Evolutionary conservation across 495 filamentous ascomycete genomes (phyloP), one percentile per base, ranked within the genome.

Genomic region (Friedmanniomyces simplex): DNA sequence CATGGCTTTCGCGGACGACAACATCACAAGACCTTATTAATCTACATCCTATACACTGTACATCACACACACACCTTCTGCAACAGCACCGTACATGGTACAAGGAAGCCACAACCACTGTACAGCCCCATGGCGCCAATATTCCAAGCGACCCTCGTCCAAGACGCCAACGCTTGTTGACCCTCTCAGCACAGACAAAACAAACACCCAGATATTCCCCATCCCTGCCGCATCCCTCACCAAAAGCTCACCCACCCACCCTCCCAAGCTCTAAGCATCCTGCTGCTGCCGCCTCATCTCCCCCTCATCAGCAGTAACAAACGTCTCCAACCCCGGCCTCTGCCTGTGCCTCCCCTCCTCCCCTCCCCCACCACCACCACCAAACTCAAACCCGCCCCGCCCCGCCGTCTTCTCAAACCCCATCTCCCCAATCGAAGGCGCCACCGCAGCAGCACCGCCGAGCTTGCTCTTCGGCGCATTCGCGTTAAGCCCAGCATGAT

Each of bases 261-360:
- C n/a, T n/a, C n/a, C n/a, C n/a, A n/a, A n/a, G n/a, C n/a, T 43
- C 41, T 49, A 28, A 2, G 20, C 21, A 49, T 5, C 46, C 2
- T 48, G 50, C 41, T 48, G 50, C 41, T 28, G 48, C 50, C 50
- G 26, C 66, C 30, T 62, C 57, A 48, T 47, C 47, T 57, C 26
- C 41, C 54, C 54, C n/a, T 56, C 54, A 39, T 24, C 24, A 47
- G 54, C 54, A 16, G 54, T 56, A 21, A 49, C 41, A 39, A 56
- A 56, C 11, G 41, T 48, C 43, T 56, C 42, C 54, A 50, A 50
- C 28, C 28, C 24, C 41, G 54, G 54, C 43, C 54, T 56, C 54
- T 47, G 16, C 43, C 16, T 24, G 41, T 10, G 0, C 43, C 13
- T 20, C 41, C n/a, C 43, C 25, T 24, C 54, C 18, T 2, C 43